These are phyloP conservation scores for Daldinia caldariorum DNA, from an alignment of 495 filamentous ascomycete genomes.

Conservation along the genomic window DNA sequence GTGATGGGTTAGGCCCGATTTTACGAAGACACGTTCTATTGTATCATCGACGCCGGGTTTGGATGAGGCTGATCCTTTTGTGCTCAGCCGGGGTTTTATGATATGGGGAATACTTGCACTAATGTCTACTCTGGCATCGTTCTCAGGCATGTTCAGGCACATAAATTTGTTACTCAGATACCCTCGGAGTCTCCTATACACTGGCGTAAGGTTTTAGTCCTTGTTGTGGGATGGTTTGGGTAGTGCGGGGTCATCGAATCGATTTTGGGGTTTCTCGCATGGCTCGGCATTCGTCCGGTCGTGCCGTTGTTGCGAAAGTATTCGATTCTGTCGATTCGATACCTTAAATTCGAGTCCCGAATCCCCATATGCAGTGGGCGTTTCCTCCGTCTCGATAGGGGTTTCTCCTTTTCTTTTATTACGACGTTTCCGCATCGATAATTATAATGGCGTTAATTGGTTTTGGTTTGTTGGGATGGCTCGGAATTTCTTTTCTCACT, in stretches of 20 bases:
- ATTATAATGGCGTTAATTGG: constrained; percentile 45
- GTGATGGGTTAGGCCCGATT: constrained; percentile 63
- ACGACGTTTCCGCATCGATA: constrained; percentile 38
- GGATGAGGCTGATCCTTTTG: constrained; percentile 5
- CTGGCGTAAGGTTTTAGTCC: constrained; percentile 46
- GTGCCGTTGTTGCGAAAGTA: constrained; percentile 21
- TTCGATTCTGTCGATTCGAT: constrained; percentile 17
- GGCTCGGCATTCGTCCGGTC: not conserved
- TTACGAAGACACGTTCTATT: constrained; percentile 21
- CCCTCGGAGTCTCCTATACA: constrained; percentile 50
- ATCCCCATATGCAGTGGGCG: constrained; percentile 15
- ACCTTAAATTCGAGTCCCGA: not conserved
- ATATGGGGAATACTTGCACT: constrained; percentile 37
- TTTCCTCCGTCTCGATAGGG: constrained; percentile 14
- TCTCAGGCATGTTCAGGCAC: constrained; percentile 47
- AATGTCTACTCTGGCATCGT: constrained; percentile 49
- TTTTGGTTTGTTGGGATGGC: constrained; percentile 36
- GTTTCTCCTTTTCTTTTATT: constrained; percentile 29
- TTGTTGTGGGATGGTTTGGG: constrained; percentile 22
- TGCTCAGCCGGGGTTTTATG: constrained; percentile 18
- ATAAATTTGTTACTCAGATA: constrained; percentile 51
- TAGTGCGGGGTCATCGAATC: constrained; percentile 15
- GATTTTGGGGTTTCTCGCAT: constrained; percentile 24
- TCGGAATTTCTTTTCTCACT: constrained; percentile 36
- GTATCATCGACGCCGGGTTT: constrained; percentile 23